Evolutionary conservation across 345 rosid species (phyloP), one percentile per base, ranked within the genome.

Genomic region (Gossypium ekmanianum): DNA sequence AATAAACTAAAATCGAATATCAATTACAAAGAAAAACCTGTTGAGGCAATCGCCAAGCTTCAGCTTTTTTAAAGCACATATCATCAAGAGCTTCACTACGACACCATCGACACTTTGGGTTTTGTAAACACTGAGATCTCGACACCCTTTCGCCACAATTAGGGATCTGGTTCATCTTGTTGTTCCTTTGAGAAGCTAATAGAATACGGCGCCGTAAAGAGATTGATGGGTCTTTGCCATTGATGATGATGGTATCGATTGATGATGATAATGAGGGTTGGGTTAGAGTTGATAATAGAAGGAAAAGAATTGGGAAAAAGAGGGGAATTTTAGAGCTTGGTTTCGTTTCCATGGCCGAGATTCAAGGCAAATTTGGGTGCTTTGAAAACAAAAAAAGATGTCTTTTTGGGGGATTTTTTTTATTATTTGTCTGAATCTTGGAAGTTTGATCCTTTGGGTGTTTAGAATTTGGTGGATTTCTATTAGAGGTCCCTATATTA

Each of bases 101-200:
- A 79, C 97, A 92, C 97, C 97, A 92, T 22, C 83, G 83, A 78
- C 97, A 87, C 57, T 75, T 80, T n/a, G 90, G 89, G 79, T 78
- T 78, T 77, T 77, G 81, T 1, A 71, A 67, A 79, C 97, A 92
- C 61, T 81, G 93, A 78, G 91, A 84, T 87, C 86, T 83, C 9
- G 90, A 85, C 13, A 74, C 79, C 85, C 89, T 83, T 64, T 81
- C 84, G 63, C 81, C 71, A 82, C 97, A 92, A 47, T 79, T 86
- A 9, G 83, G 83, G 79, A 84, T 83, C 82, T 80, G 87, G 22
- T n/a, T 76, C 65, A 11, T 76, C 50, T 17, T 74, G 45, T 50
- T 43, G 78, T 68, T 74, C 83, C 89, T 83, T 79, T 67, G 87
- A 16, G 11, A 18, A 69, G 81, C 87, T 68, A 20, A 51, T 63